Percentiles rank a stretch among this genome's conserved stretches.
phyloP scores from a whole-genome alignment of 345 rosid species.

The Populus davidiana region DNA sequence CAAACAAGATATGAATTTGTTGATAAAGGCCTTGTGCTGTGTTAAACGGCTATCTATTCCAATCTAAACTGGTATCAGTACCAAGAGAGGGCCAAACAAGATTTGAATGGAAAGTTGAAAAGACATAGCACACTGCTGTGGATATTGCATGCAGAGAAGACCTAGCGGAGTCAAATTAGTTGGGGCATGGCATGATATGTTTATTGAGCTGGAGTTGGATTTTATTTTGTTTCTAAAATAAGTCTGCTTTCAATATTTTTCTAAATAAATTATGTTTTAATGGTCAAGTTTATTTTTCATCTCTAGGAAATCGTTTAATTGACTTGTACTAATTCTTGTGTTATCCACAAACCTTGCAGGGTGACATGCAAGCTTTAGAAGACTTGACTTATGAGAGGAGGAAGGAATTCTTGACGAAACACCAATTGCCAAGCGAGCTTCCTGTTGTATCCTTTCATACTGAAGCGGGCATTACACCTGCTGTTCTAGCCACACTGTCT shows the following conservation, averaged over 20 bases:
- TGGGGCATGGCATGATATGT: not conserved
- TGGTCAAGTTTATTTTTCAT: not conserved
- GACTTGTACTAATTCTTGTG: not conserved
- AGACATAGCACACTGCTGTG: too few relatives aligned
- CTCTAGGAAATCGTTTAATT: not conserved
- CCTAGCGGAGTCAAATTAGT: not conserved
- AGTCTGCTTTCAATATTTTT: not conserved
- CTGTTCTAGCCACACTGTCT: constrained; percentile 73
- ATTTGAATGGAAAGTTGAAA: too few relatives aligned
- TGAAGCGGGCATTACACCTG: constrained; percentile 78
- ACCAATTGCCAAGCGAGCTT: constrained; percentile 70
- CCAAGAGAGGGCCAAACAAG: not conserved
- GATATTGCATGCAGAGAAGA: too few relatives aligned
- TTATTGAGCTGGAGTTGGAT: not conserved
- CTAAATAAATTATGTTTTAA: not conserved
- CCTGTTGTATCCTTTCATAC: constrained; percentile 87
- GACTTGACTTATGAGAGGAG: constrained; percentile 88
- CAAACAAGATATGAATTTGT: too few relatives aligned
- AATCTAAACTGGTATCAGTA: not conserved
- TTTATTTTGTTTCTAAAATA: not conserved
- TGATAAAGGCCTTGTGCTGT: too few relatives aligned
- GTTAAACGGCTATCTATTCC: not conserved
- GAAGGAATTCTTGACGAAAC: constrained; percentile 70
- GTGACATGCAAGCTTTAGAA: constrained; percentile 90
- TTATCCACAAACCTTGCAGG: constrained; percentile 36